Percentiles rank a stretch among this genome's conserved stretches.
Conservation (phyloP, 2,329 filamentous ascomycete species). For the Westerdykella sp. region DNA sequence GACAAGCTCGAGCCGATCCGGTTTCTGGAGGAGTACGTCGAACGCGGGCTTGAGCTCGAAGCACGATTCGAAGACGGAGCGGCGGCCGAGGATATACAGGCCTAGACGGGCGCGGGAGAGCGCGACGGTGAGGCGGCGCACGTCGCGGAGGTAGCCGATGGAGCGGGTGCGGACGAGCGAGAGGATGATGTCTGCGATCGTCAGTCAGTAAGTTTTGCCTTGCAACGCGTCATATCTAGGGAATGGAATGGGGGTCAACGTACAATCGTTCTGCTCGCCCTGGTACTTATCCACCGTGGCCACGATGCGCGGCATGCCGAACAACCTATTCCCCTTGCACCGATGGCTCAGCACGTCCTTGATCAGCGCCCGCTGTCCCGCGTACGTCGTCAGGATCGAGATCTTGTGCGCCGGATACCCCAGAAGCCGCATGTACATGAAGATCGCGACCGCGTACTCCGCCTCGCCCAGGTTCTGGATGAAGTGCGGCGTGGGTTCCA, state of each 20-base stretch:
- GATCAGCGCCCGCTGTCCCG: slow-evolving; percentile 83
- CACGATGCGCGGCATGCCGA: slow-evolving; percentile 82
- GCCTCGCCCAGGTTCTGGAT: slow-evolving; percentile 95
- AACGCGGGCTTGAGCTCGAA: slow-evolving; percentile 86
- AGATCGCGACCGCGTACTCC: slow-evolving; percentile 92
- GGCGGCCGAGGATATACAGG: slow-evolving; percentile 83
- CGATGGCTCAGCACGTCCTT: slow-evolving; percentile 78
- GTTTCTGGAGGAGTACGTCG: slow-evolving; percentile 66
- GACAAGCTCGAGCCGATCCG: slow-evolving; percentile 73
- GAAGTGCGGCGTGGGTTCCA: slow-evolving; percentile 87
- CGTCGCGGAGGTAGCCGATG: slow-evolving; percentile 87
- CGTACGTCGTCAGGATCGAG: slow-evolving; percentile 86
- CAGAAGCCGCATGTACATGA: slow-evolving; percentile 93
- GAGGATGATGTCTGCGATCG: slow-evolving; percentile 70
- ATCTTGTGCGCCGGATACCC: slow-evolving; percentile 83
- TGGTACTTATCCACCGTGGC: slow-evolving; percentile 98
- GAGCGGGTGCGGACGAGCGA: slow-evolving; percentile 83
- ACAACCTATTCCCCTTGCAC: slow-evolving; percentile 75
- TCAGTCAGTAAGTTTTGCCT: neutral
- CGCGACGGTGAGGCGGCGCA: slow-evolving; percentile 88
- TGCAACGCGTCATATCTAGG: neutral
- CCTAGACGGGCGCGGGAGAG: slow-evolving; percentile 87
- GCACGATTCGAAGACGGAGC: slow-evolving; percentile 81
- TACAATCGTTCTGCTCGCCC: slow-evolving; percentile 98
- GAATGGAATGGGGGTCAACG: slow-evolving; percentile 37